Evolutionary conservation across 164 flowering plant species (phyloP), one percentile per base, ranked within the genome.

Genomic region (Piper betle): DNA sequence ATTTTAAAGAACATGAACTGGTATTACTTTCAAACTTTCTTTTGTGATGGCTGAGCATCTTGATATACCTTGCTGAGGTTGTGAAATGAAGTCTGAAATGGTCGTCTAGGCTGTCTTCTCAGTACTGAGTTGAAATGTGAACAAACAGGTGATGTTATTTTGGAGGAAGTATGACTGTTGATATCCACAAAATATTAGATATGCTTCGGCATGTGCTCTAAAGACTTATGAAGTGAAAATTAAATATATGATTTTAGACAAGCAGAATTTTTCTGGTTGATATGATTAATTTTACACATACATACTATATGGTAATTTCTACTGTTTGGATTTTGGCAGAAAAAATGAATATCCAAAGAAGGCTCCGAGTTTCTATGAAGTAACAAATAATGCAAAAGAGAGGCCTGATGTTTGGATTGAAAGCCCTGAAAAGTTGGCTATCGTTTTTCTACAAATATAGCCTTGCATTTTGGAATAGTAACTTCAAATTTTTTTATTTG

Each of bases 391-490:
- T 69, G 82, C 95, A 25, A 94, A 88, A 75, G 99, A 91, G 78
- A 84, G 99, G 68, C 99, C 99, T 19, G 99, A 94, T 84, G 97
- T 94, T 66, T 94, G 99, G 99, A 76, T 94, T 73, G 97, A 86
- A 6, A 88, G 87, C 78, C 99, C 99, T 65, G 99, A 94, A 74
- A 94, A 86, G 94, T 91, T 40, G 78, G 81, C 42, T 46, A 46
- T 46, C 50, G 3, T 46, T 46, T 46, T 46, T 46, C 10, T 15
- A 12, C 12, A 46, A 46, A 46, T 46, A 46, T 9, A 46, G 11
- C 15, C 50, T 46, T 46, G 50, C 15, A 15, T 46, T 46, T 46
- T 15, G 6, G 50, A 46, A 46, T 46, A 46, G 50, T 46, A 10
- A 46, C 15, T 46, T 46, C 50, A 56, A 4, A 53, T 65, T 58